These are phyloP conservation scores for Trifolium pratense DNA, from an alignment of 306 rosid genomes.

Conservation along the genomic window DNA sequence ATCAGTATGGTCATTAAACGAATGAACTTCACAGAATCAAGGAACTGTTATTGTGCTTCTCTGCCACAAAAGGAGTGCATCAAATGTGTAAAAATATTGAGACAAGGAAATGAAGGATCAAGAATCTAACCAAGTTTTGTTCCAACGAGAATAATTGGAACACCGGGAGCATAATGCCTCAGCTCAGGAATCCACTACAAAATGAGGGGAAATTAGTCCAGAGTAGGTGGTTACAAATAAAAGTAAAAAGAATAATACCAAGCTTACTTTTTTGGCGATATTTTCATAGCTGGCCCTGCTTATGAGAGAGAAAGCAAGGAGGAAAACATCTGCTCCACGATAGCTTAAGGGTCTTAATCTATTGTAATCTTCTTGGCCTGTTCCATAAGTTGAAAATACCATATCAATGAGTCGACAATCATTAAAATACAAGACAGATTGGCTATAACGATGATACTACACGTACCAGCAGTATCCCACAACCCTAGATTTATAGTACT, in stretches of 20 bases:
- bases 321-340: conserved; percentile 97
- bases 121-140: conserved; percentile 93
- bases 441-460: conserved; percentile 7
- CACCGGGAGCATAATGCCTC: conserved; percentile 98
- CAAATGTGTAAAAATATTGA: conserved; percentile 17
- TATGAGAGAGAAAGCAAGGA: conserved; percentile 92
- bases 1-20: background rate
- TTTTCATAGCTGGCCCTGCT: conserved; percentile 99
- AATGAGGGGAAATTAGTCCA: conserved; percentile 29
- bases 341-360: conserved; percentile 96
- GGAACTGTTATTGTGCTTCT: conserved; percentile 13
- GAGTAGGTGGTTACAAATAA: conserved; percentile 22
- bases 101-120: conserved; percentile 35
- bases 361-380: conserved; percentile 99
- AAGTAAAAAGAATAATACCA: conserved; percentile 12
- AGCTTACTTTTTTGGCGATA: conserved; percentile 86
- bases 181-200: conserved; percentile 93
- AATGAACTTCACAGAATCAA: conserved; percentile 29
- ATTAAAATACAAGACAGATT: background rate
- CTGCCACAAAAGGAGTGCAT: conserved; percentile 12
- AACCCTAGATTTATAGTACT: conserved; percentile 93
- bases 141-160: conserved; percentile 94
- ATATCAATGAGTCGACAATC: conserved; percentile 33
- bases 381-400: conserved; percentile 50
- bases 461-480: conserved; percentile 97